phyloP scores from a whole-genome alignment of 202 grass and related monocot species.

The Panicum hallii region DNA sequence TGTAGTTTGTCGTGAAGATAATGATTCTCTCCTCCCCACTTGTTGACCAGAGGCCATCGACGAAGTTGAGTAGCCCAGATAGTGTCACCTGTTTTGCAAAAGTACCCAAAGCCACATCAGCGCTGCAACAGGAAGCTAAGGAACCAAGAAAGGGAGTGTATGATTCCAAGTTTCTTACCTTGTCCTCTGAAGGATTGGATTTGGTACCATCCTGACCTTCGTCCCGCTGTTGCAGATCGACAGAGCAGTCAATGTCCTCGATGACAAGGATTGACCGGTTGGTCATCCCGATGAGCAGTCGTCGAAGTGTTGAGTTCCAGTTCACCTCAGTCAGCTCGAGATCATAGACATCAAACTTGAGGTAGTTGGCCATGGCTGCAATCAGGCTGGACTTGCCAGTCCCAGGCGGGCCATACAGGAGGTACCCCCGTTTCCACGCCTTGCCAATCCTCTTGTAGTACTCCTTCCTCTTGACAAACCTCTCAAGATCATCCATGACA shows the following conservation, averaged over 20 bases:
- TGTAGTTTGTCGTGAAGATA: slow-evolving; percentile 92
- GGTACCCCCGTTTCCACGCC: slow-evolving; percentile 91
- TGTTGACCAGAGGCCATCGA: slow-evolving; percentile 84
- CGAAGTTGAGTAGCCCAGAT: slow-evolving; percentile 85
- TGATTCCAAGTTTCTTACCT: slow-evolving; percentile 44
- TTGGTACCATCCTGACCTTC: slow-evolving; percentile 47
- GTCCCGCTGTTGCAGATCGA: slow-evolving; percentile 71
- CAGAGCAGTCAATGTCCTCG: slow-evolving; percentile 90
- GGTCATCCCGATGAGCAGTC: slow-evolving; percentile 75
- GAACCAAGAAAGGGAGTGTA: slow-evolving; percentile 5
- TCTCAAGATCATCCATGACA: slow-evolving; percentile 75
- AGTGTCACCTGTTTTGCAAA: slow-evolving; percentile 66
- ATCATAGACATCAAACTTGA: slow-evolving; percentile 96
- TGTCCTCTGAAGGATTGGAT: slow-evolving; percentile 54
- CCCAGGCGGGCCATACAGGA: slow-evolving; percentile 80
- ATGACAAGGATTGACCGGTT: slow-evolving; percentile 87
- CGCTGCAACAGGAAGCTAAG: neutral
- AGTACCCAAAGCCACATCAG: neutral
- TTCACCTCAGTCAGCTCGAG: slow-evolving; percentile 78
- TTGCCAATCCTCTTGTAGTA: slow-evolving; percentile 88
- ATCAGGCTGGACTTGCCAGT: slow-evolving; percentile 94
- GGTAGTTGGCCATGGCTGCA: slow-evolving; percentile 90
- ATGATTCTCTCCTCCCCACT: slow-evolving; percentile 87
- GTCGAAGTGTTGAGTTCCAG: slow-evolving; percentile 64
- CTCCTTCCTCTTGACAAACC: slow-evolving; percentile 77